These are phyloP conservation scores for Puccinellia tenuiflora DNA, from an alignment of 176 grass and related monocot genomes.

Conservation along the genomic window DNA sequence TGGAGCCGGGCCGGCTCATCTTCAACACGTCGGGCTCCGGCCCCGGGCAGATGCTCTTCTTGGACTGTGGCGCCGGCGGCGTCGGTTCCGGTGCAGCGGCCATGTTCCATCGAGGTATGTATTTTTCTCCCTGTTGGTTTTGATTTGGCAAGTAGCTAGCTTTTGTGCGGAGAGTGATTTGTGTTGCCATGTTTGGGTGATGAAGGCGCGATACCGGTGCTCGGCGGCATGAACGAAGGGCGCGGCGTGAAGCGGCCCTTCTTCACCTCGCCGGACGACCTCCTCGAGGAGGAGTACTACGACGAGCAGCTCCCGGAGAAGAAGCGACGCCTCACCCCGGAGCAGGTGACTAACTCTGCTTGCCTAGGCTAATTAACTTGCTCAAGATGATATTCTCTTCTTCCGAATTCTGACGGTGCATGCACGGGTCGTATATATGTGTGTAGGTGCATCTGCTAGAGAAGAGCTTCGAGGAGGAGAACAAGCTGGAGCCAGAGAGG, in stretches of 20 bases:
- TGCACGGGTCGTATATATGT: not conserved
- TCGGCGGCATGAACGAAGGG: constrained; percentile 51
- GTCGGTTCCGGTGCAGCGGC: not conserved
- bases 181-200: constrained; percentile 36
- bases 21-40: constrained; percentile 57
- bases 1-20: constrained; percentile 79
- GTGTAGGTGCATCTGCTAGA: constrained; percentile 68
- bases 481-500: constrained; percentile 97
- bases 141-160: not conserved
- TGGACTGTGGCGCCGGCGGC: constrained; percentile 45
- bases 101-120: constrained; percentile 55
- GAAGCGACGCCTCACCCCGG: constrained; percentile 90
- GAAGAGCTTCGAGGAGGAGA: constrained; percentile 85
- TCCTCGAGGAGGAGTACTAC: constrained; percentile 92
- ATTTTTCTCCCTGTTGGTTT: not conserved
- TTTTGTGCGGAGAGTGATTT: constrained; percentile 1
- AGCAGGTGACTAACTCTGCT: constrained; percentile 64
- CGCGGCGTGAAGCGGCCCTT: constrained; percentile 69
- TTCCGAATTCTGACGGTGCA: constrained; percentile 6
- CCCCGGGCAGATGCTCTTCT: constrained; percentile 60
- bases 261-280: constrained; percentile 85
- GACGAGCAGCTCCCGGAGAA: constrained; percentile 97
- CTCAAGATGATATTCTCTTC: not conserved
- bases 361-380: not conserved
- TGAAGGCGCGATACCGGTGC: constrained; percentile 56